Evolutionary conservation across 129 eudicot genomes (phyloP), one percentile per base, ranked within the genome.

Genomic region (Tagetes patula): DNA sequence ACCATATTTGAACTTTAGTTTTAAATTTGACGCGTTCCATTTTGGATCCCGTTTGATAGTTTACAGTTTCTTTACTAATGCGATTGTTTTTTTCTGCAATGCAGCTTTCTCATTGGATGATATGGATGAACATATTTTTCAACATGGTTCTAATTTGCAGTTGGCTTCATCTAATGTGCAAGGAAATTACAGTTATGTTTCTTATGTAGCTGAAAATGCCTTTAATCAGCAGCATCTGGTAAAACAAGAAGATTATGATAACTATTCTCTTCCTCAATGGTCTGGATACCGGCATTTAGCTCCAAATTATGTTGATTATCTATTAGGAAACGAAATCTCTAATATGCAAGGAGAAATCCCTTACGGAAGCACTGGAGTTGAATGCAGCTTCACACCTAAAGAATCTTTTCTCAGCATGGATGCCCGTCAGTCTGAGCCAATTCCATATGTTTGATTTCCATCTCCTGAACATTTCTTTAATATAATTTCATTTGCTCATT

Each of bases 301-400:
- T 80, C 82, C 78, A 54, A 48, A 68, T 67, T 77, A 80, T 63
- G 81, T 81, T 37, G 70, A 81, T 65, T 88, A 78, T 78, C 83
- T 85, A 47, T 75, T 82, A 36, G 86, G 83, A 68, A 83, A 46
- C 45, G 83, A 77, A 13, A 65, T 53, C 65, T 77, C 79, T 72
- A 75, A 72, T 40, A 52, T 68, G 65, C 85, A 74, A 71, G 75
- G 58, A 45, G 75, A 75, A 63, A 64, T 58, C 37, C 65, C 81
- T 0, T 75, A 55, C 59, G 12, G 42, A 52, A 41, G 46, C 63
- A 43, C 66, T 62, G 61, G 83, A 71, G 69, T 75, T 69, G 32
- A 73, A 65, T 80, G 86, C 72, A 55, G 64, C 76, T 68, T 45
- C 63, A 72, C 74, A 34, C 78, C 79, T 2, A 62, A 46, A 4